Conservation (phyloP, 805 yeast species). For the Aciculoconidium aculeatum region DNA sequence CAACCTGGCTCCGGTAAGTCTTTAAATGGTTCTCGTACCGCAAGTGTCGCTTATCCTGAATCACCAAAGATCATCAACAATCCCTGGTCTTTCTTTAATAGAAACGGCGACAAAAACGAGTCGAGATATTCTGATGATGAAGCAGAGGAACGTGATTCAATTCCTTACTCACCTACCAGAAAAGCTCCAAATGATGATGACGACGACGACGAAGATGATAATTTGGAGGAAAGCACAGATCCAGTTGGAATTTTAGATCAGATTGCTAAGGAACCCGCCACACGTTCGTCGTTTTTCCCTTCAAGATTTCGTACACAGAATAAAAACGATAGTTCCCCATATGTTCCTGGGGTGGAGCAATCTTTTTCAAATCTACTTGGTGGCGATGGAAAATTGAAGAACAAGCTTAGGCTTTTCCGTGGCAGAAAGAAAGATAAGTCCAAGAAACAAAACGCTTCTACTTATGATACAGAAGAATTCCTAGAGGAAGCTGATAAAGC, state of each 20-base stretch:
- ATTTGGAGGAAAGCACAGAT: too few relatives aligned
- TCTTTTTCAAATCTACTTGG: too few relatives aligned
- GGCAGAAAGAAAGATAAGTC: conserved; percentile 21
- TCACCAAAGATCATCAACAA: conserved; percentile 24
- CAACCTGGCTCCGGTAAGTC: conserved; percentile 7
- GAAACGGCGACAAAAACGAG: conserved; percentile 26
- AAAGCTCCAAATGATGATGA: conserved; percentile 1
- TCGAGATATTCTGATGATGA: conserved; percentile 25
- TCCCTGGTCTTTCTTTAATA: conserved; percentile 25
- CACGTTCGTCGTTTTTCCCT: conserved; percentile 8
- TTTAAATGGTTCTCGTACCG: too few relatives aligned
- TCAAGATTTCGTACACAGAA: conserved; percentile 2
- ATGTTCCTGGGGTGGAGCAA: conserved; percentile 3
- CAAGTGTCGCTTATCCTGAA: too few relatives aligned
- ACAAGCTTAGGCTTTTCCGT: conserved; percentile 20
- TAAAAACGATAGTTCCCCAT: conserved; percentile 5
- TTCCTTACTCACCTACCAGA: conserved; percentile 7
- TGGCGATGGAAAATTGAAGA: conserved; percentile 14
- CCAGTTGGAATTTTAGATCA: background rate
- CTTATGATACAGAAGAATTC: conserved; percentile 12
- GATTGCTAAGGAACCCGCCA: too few relatives aligned
- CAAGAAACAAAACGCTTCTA: conserved; percentile 11
- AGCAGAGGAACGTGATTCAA: conserved; percentile 19
- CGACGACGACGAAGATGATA: conserved; percentile 2
- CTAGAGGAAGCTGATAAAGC: conserved; percentile 21